A percentile compares a stretch with the other conserved stretches of the same genome.
Evolutionary conservation across 345 rosid species (phyloP).

Genomic region (Lenwebbia sp.): DNA sequence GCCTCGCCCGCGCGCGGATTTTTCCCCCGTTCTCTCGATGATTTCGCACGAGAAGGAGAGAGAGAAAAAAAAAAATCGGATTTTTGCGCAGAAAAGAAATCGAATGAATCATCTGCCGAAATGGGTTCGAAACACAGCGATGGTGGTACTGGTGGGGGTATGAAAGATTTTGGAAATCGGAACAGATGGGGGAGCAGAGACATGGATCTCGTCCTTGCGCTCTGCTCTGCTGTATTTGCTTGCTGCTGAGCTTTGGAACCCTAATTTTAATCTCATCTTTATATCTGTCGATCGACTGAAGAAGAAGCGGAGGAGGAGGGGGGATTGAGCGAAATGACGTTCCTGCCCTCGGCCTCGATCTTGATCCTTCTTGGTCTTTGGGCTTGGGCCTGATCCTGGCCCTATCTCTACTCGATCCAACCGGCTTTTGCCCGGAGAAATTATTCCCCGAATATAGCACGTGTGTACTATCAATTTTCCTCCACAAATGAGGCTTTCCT

Average conservation of each 20-base stretch:
- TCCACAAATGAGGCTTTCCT: neutral
- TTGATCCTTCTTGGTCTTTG: neutral
- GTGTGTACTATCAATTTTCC: neutral
- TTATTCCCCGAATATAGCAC: neutral
- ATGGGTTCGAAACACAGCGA: neutral
- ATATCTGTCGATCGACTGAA: neutral
- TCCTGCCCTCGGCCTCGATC: neutral
- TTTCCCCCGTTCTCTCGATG: neutral
- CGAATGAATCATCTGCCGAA: neutral
- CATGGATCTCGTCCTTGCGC: neutral
- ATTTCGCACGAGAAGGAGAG: neutral
- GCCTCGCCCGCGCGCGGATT: constrained; percentile 1
- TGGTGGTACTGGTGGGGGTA: rapidly evolving
- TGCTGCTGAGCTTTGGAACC: neutral
- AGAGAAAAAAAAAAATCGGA: neutral
- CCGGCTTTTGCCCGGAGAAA: neutral
- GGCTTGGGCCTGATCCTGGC: neutral
- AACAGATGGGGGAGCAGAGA: neutral
- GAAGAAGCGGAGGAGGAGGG: neutral
- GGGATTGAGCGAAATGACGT: neutral
- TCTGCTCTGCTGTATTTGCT: neutral
- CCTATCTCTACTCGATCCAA: neutral
- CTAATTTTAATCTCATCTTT: neutral
- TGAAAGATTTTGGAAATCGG: neutral
- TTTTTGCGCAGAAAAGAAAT: neutral